These are phyloP conservation scores for Mortierella sp. DNA, from an alignment of 371 early-diverging fungal genomes.

Conservation along the genomic window DNA sequence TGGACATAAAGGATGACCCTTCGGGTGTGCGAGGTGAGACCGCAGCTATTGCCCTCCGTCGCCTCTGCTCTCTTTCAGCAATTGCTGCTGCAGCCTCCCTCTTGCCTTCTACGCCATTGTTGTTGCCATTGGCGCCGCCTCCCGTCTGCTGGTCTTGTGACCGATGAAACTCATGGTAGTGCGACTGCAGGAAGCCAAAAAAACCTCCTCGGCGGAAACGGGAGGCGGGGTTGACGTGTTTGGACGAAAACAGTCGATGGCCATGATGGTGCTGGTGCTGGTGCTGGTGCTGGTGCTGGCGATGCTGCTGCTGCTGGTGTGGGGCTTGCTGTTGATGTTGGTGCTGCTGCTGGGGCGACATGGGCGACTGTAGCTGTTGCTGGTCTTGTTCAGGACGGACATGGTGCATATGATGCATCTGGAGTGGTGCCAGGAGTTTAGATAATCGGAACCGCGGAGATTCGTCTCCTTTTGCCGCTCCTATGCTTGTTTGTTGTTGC, in stretches of 20 bases:
- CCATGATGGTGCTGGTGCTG: slow-evolving; percentile 6
- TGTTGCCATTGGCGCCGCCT: background rate
- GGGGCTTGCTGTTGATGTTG: slow-evolving; percentile 19
- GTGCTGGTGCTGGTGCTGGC: too few species aligned
- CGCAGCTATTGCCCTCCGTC: background rate
- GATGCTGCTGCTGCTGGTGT: slow-evolving; percentile 2
- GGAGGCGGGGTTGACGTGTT: slow-evolving; percentile 14
- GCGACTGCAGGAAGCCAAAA: slow-evolving; percentile 48
- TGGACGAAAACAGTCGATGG: slow-evolving; percentile 21
- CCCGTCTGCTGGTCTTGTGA: slow-evolving; percentile 9
- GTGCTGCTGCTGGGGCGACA: slow-evolving; percentile 15
- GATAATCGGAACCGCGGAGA: slow-evolving; percentile 31
- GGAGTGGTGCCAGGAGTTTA: slow-evolving; percentile 25
- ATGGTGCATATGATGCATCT: slow-evolving; percentile 11
- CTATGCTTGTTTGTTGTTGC: background rate
- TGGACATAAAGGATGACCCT: slow-evolving; percentile 12
- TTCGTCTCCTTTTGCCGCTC: background rate
- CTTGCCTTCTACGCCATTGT: background rate
- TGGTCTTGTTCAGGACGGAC: slow-evolving; percentile 22
- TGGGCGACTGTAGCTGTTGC: slow-evolving; percentile 17
- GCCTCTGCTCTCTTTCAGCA: slow-evolving; percentile 1
- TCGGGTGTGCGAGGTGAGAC: slow-evolving; percentile 19
- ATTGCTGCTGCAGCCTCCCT: background rate
- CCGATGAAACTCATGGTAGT: slow-evolving; percentile 51
- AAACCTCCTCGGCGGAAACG: slow-evolving; percentile 46